Conservation (phyloP, 2,329 filamentous ascomycete genomes). For the Akanthomyces muscarius region DNA sequence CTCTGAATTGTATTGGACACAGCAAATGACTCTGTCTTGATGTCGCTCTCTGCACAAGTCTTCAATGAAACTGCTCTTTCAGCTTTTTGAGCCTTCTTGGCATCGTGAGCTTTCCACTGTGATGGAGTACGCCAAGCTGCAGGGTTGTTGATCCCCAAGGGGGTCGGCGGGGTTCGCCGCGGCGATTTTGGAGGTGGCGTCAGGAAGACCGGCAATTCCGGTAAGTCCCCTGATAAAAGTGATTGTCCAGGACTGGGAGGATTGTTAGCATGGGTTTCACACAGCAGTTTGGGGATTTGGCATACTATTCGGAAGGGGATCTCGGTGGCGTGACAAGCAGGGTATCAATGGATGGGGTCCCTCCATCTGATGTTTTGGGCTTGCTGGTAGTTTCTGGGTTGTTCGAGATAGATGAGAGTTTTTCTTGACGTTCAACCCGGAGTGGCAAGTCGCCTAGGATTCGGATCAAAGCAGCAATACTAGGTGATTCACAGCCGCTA, state of each 20-base stretch:
- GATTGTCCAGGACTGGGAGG: background rate
- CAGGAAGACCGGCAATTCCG: background rate
- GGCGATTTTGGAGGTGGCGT: constrained; percentile 20
- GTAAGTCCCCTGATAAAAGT: background rate
- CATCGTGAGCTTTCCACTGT: constrained; percentile 8
- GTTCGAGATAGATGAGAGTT: background rate
- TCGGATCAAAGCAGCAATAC: constrained; percentile 9
- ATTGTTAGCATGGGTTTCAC: background rate
- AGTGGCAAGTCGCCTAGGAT: constrained; percentile 6
- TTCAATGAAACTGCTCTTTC: background rate
- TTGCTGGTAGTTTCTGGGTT: background rate
- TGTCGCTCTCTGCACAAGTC: background rate
- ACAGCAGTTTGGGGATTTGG: background rate
- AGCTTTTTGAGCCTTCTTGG: background rate
- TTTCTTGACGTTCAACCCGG: background rate
- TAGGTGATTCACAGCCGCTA: background rate
- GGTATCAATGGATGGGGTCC: constrained; percentile 19
- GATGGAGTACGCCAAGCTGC: constrained; percentile 17
- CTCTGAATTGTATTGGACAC: background rate
- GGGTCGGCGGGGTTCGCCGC: background rate
- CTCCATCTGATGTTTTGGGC: background rate
- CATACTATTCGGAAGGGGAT: constrained; percentile 30
- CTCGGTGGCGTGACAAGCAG: constrained; percentile 28
- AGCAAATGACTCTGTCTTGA: background rate
- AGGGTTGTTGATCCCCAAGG: constrained; percentile 15